Evolutionary conservation across 306 rosid species (phyloP).

Genomic region (Echinosophora koreensis): DNA sequence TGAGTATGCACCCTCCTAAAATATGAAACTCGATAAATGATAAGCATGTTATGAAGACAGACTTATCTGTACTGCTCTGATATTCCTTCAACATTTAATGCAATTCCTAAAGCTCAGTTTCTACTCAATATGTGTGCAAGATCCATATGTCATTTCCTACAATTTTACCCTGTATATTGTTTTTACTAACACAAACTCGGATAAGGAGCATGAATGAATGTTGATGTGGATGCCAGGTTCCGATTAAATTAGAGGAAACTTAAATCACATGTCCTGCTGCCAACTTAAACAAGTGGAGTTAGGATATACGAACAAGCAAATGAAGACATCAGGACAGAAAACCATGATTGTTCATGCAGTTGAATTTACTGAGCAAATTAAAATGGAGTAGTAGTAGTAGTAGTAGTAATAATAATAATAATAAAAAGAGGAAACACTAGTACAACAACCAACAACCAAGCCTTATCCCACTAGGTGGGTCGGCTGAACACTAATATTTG

Average conservation of each 20-base stretch:
- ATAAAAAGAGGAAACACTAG: not conserved
- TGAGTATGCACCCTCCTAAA: not conserved
- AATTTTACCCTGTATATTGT: not conserved
- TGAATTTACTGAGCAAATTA: not conserved
- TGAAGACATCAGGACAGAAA: not conserved
- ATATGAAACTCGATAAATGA: conserved; percentile 32
- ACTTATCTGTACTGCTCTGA: conserved; percentile 1
- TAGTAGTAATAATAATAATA: too few relatives aligned
- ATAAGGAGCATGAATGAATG: not conserved
- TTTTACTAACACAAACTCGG: not conserved
- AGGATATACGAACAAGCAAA: conserved; percentile 3
- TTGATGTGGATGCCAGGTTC: not conserved
- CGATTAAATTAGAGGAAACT: conserved; percentile 8
- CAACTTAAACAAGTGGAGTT: not conserved
- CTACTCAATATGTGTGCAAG: not conserved
- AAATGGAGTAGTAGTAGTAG: too few relatives aligned
- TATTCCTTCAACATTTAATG: conserved; percentile 31
- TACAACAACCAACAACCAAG: too few relatives aligned
- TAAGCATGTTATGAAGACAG: not conserved
- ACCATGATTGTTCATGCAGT: conserved; percentile 7
- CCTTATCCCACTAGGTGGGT: too few relatives aligned
- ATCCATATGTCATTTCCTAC: conserved; percentile 13
- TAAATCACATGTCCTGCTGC: not conserved
- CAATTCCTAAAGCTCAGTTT: conserved; percentile 2
- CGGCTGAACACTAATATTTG: not conserved